A percentile compares a stretch with the other conserved stretches of the same genome.
phyloP scores from a whole-genome alignment of 306 rosid genomes.

The Fragaria iinumae region DNA sequence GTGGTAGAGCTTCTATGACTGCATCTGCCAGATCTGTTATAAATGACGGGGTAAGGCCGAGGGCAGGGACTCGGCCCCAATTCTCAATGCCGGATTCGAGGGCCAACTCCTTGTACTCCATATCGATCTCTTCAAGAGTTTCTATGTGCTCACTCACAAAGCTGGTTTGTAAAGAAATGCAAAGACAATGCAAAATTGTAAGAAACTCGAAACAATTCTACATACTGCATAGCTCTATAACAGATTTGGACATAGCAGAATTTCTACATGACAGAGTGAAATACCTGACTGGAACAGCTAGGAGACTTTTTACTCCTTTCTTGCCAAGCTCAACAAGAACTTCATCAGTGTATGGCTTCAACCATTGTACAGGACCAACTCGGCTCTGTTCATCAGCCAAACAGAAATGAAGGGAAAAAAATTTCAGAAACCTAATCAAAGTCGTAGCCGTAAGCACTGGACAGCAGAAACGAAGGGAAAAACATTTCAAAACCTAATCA shows the following conservation, averaged over 20 bases:
- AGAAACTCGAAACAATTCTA: neutral
- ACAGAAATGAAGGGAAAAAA: slow-evolving; percentile 4
- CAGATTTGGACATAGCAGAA: neutral
- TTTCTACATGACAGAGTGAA: neutral
- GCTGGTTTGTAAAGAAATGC: slow-evolving; percentile 37
- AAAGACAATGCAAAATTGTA: neutral
- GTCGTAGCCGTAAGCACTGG: neutral
- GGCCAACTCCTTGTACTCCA: slow-evolving; percentile 92
- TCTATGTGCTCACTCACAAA: slow-evolving; percentile 99
- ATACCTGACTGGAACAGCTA: slow-evolving; percentile 99
- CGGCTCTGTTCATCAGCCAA: slow-evolving; percentile 68
- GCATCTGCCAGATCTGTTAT: slow-evolving; percentile 90
- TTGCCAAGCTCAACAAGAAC: slow-evolving; percentile 95
- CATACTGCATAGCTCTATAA: neutral
- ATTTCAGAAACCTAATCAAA: neutral
- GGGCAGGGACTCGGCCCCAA: slow-evolving; percentile 99
- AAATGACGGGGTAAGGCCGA: slow-evolving; percentile 79
- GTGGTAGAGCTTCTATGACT: slow-evolving; percentile 89
- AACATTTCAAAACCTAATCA: neutral
- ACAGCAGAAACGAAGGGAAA: neutral
- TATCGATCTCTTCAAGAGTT: slow-evolving; percentile 96
- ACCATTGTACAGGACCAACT: slow-evolving; percentile 99
- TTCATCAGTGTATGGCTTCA: slow-evolving; percentile 96
- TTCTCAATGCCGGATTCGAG: slow-evolving; percentile 88
- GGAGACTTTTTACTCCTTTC: slow-evolving; percentile 86